Evolutionary conservation across 768 basidiomycete genomes (phyloP), one percentile per base, ranked within the genome.

Genomic region (Hemileccinum impolitum): DNA sequence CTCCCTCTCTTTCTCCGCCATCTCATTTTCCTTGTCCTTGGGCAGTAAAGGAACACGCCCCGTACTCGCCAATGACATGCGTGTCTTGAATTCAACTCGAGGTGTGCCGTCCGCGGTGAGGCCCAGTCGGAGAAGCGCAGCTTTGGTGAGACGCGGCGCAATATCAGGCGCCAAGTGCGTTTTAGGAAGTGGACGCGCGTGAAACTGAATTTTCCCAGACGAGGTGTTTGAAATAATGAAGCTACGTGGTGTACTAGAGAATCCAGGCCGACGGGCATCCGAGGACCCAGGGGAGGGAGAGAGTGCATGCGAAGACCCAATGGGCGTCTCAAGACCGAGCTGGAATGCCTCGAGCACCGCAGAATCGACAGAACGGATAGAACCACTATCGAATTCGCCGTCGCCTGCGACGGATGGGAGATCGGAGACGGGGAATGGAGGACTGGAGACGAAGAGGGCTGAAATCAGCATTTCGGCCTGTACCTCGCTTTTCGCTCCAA

Each of bases 401-500:
- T 64, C 64, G 62, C 52, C 57, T 21, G 58, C 63, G 61, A 68
- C 71, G 3, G 73, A 61, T 1, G 85, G 84, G 11, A 90, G 76
- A 30, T 88, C 86, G 3, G 75, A 65, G 5, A 79, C 72, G 3
- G 82, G 84, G 70, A 90, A 90, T 1, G 87, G 87, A 4, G 90
- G 90, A 1, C 89, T 90, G 9, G 87, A 90, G 4, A 76, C 85
- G 59, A 93, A 93, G 50, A 93, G 76, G 36, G 86, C 75, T 5
- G 78, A 72, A 46, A 93, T 91, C 58, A 91, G 85, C 4, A 85
- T 72, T 66, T 92, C 90, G 11, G 90, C 90, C n/a, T 74, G 78
- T 26, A 80, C 72, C 1, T 62, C 65, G 65, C 85, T 84, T 4
- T 80, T 72, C 12, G 88, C 84, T 37, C 85, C 88, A 75, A 91